Conservation (phyloP, 208 protist species). For the Porcisia deanei region DNA sequence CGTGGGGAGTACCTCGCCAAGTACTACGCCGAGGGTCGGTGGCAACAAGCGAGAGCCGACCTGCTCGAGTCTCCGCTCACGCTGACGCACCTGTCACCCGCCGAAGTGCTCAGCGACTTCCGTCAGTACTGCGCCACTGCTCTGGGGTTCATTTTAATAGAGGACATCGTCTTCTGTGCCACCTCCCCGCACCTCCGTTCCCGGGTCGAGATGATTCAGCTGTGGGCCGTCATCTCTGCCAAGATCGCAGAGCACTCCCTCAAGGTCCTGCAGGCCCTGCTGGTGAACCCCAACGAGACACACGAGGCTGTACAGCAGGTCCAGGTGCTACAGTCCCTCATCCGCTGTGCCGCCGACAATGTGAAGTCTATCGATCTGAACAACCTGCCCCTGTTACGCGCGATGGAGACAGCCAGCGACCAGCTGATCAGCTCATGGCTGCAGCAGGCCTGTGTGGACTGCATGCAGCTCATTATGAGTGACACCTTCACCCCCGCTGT, state of each 20-base stretch:
- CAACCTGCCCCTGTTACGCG: conserved; percentile 70
- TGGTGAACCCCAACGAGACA: conserved; percentile 54
- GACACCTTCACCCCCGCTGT: conserved; percentile 62
- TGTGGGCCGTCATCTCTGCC: conserved; percentile 71
- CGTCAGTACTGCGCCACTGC: conserved; percentile 61
- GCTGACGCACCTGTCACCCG: conserved; percentile 30
- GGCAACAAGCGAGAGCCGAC: conserved; percentile 70
- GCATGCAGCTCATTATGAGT: conserved; percentile 62
- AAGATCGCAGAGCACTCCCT: conserved; percentile 52
- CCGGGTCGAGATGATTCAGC: conserved; percentile 67
- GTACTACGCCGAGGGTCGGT: conserved; percentile 76
- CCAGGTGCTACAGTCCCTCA: conserved; percentile 54
- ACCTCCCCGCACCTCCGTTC: conserved; percentile 84
- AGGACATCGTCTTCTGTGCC: conserved; percentile 81
- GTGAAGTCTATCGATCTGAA: conserved; percentile 73
- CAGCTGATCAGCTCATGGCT: conserved; percentile 81
- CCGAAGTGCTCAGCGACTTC: conserved; percentile 55
- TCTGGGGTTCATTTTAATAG: conserved; percentile 84
- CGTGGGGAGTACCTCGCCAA: conserved; percentile 70
- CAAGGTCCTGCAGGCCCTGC: conserved; percentile 49
- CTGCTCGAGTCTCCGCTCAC: conserved; percentile 49
- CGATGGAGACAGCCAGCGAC: conserved; percentile 76
- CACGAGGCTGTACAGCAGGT: conserved; percentile 67
- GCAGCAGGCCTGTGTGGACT: conserved; percentile 72
- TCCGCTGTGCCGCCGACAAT: conserved; percentile 59